Conservation (phyloP, 805 yeast genomes). For the Novakomyces olei region DNA sequence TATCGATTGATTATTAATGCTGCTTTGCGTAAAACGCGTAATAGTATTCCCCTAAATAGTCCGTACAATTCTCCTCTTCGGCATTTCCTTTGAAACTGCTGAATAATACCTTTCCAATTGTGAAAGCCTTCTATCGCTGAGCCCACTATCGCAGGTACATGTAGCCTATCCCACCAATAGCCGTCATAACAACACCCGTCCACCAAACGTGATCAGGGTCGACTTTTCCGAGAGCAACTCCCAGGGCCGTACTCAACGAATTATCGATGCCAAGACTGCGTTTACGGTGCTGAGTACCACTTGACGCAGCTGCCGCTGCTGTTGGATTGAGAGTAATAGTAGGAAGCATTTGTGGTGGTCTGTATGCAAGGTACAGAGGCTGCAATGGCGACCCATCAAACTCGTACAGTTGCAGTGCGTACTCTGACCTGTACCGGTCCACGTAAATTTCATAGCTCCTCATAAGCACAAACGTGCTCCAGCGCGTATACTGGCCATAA, state of each 20-base stretch:
- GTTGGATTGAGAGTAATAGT: slow-evolving; percentile 82
- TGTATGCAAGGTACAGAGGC: slow-evolving; percentile 77
- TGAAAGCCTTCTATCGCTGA: too few species aligned
- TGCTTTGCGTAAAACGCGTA: too few species aligned
- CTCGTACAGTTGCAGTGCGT: slow-evolving; percentile 48
- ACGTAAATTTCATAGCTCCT: slow-evolving; percentile 29
- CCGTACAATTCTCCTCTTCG: too few species aligned
- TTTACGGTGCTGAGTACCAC: slow-evolving; percentile 12
- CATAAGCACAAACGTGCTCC: slow-evolving; percentile 42
- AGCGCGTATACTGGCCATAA: slow-evolving; percentile 34
- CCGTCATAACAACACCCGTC: slow-evolving; percentile 18
- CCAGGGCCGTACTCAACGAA: slow-evolving; percentile 8
- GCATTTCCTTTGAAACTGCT: too few species aligned
- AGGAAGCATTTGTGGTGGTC: slow-evolving; percentile 92
- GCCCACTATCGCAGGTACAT: too few species aligned
- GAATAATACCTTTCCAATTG: too few species aligned
- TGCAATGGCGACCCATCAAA: slow-evolving; percentile 54
- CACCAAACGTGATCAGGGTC: slow-evolving; percentile 17
- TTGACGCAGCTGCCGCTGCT: slow-evolving; percentile 15
- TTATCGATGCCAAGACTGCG: background rate
- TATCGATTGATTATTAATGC: too few species aligned
- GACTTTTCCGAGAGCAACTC: slow-evolving; percentile 9
- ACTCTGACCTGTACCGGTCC: slow-evolving; percentile 68
- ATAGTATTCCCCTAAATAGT: too few species aligned
- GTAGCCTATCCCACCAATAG: slow-evolving; percentile 18